Base-by-base conservation (phyloP, 2,329 filamentous ascomycete species). In the Rhynchosporium secalis region DNA sequence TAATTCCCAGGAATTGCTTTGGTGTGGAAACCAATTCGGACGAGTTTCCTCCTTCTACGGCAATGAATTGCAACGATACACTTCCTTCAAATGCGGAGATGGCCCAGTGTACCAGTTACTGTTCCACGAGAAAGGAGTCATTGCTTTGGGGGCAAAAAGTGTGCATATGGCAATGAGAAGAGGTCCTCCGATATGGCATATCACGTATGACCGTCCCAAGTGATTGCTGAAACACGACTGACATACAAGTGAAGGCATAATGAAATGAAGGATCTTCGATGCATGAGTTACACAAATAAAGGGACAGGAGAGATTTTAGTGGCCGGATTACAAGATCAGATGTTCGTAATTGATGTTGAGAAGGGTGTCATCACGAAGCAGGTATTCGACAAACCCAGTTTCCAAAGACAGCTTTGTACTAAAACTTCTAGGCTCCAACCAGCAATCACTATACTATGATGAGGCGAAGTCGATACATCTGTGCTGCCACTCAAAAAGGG, bases 221-320 rank as follows among this genome's bases (percentile, higher is more conserved):
- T 45, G 31, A 15, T 47, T 40, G 20, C 12, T 47, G n/a, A 46
- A 38, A 41, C 26, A 58, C 64, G 54, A 58, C 71, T 73, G 62
- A 70, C 64, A 13, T 55, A 55, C 51, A 9, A 49, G 41, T 69
- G 67, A 67, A 90, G 88, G 67, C 82, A 86, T 72, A 80, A 86
- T 33, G 88, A 89, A 61, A 96, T 98, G 88, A 86, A 83, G 66
- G 91, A 97, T 72, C 79, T 99, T 67, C 86, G 87, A 70, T 98
- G 95, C 76, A 98, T 98, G 92, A 94, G 90, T 74, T 97, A 96
- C 74, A 96, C 92, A 1, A 92, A 91, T 33, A 92, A 92, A 72
- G 89, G 89, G 8, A 91, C 90, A 31, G 84, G 85, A 13, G 90
- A 96, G 72, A 88, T 99, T 62, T 79, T 99, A 26, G 90, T 94